Percentiles rank a stretch among this genome's conserved stretches.
These are phyloP conservation scores for Aureobasidium sp. DNA, from an alignment of 2,329 filamentous ascomycete genomes.

Conservation along the genomic window DNA sequence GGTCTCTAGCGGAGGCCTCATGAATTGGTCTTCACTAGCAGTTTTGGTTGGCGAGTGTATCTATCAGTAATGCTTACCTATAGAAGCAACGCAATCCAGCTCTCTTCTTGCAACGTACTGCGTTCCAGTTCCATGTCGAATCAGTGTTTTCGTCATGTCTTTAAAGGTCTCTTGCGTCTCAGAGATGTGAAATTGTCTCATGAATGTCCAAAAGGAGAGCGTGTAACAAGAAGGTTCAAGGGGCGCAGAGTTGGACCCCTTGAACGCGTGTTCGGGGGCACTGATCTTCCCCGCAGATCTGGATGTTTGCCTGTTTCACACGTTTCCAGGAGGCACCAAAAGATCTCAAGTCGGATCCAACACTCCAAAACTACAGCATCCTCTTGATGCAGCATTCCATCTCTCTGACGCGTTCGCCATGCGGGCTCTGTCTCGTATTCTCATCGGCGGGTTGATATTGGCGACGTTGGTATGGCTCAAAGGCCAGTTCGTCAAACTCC, in stretches of 20 bases:
- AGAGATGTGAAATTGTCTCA: no score
- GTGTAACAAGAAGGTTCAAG: background rate
- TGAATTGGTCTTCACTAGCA: no score
- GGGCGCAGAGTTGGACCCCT: background rate
- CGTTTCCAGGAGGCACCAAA: background rate
- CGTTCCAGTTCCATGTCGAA: no score
- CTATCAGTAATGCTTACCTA: no score
- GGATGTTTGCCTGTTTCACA: constrained; percentile 2
- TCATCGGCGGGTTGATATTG: constrained; percentile 2
- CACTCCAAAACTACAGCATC: background rate
- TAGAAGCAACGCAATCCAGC: no score
- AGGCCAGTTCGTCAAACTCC: constrained; percentile 1
- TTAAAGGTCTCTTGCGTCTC: no score
- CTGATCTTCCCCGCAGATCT: background rate
- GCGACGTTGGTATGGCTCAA: constrained; percentile 6
- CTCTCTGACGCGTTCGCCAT: background rate
- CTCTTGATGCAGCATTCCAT: background rate
- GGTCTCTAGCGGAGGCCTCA: no score
- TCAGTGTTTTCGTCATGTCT: no score
- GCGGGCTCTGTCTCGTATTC: background rate
- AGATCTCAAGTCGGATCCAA: background rate
- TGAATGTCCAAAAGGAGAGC: no score
- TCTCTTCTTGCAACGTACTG: no score
- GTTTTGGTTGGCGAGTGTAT: no score
- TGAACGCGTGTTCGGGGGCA: background rate